Base-by-base conservation (phyloP, 2,329 filamentous ascomycete species). In the Boeremia exigua region DNA sequence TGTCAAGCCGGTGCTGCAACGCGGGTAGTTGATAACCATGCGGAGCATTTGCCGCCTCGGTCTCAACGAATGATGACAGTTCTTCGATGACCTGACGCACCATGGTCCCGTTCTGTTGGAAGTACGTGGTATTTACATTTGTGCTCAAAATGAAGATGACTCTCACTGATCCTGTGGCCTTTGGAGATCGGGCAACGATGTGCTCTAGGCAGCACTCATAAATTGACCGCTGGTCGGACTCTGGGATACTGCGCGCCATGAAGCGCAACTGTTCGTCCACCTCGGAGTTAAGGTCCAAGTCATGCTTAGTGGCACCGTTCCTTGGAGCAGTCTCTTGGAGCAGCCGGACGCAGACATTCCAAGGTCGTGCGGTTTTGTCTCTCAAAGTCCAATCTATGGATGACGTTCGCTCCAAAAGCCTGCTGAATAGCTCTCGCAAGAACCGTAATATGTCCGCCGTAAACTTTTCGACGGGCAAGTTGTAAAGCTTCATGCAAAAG, bases 121-220 rank as follows among this genome's bases (percentile, higher is more conserved):
- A 69, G 49, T 72, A 70, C 1, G 28, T 19, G 2, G 44, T 44
- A 27, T 74, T 69, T 4, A 53, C 55, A 10, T 51, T 55, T 11
- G 46, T 42, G 2, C 55, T n/a, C 14, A 76, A 56, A 8, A 70
- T 80, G 69, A 32, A 78, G 68, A 71, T 79, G 14, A 87, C 87
- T 68, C 86, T 88, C 17, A 93, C 82, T 63, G 90, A 95, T 1
- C 91, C 91, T 6, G 90, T 82, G 0, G 88, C 86, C 12, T 86
- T 88, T 9, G 77, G 60, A 1, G 87, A 88, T 70, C 83, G 86
- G 19, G 81, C 77, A 2, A 82, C 79, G 40, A 96, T 87, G 65
- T 94, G 88, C 40, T 82, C 65, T 43, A 92, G 81, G 70, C 91
- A 95, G 48, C 82, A 81, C 42, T 81, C 72, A 60, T 89, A 90